Conservation (phyloP, 2,329 filamentous ascomycete genomes). For the Xylariaceae sp. region DNA sequence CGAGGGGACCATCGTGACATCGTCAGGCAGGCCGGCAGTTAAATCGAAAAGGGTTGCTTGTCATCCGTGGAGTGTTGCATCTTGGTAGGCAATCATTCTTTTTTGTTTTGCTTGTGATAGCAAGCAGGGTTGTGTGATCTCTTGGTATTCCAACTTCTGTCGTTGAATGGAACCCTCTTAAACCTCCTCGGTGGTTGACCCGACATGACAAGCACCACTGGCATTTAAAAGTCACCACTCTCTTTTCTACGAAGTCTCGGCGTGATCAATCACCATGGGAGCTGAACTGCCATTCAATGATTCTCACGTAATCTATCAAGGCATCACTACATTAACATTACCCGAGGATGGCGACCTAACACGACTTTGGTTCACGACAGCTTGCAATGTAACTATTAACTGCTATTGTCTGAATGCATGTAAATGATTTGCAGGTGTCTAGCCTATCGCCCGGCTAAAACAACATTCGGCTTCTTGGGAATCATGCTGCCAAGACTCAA, state of each 20-base stretch:
- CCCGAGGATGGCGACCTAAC: neutral
- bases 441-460: conserved; percentile 11
- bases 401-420: neutral
- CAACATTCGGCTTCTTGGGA: conserved; percentile 6
- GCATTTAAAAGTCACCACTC: too few species aligned
- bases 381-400: neutral
- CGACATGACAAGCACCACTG: too few species aligned
- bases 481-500: conserved; percentile 6
- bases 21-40: too few species aligned
- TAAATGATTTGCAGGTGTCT: conserved; percentile 16
- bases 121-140: neutral
- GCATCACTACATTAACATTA: neutral
- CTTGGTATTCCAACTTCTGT: neutral
- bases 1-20: neutral
- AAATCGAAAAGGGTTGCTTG: too few species aligned
- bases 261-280: too few species aligned
- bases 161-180: neutral
- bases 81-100: too few species aligned
- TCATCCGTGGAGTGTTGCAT: too few species aligned
- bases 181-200: neutral
- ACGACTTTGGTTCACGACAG: neutral
- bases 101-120: too few species aligned
- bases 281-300: too few species aligned
- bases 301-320: neutral
- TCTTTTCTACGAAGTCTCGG: too few species aligned